Conservation (phyloP, 768 basidiomycete genomes). For the Kwoniella dejecticola region DNA sequence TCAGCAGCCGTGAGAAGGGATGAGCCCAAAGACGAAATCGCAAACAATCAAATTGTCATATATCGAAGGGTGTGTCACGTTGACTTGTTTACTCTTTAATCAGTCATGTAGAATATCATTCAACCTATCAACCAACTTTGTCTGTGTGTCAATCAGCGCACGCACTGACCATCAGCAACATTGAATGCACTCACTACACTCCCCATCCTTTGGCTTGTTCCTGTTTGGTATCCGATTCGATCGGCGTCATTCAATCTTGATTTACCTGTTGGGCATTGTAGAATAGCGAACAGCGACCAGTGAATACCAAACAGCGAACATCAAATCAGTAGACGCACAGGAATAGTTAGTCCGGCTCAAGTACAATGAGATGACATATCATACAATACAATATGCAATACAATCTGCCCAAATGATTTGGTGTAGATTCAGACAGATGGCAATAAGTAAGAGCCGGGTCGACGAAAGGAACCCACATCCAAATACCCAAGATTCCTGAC, state of each 20-base stretch:
- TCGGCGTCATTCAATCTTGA: background rate
- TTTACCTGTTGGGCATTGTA: too few relatives aligned
- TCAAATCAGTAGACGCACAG: too few relatives aligned
- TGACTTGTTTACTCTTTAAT: background rate
- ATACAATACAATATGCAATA: constrained; percentile 5
- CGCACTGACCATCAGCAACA: background rate
- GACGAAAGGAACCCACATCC: too few relatives aligned
- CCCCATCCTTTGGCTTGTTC: background rate
- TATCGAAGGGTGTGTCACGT: background rate
- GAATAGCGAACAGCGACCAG: too few relatives aligned
- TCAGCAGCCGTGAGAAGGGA: too few relatives aligned
- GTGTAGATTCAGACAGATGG: background rate
- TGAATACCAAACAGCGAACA: too few relatives aligned
- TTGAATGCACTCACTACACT: too few relatives aligned
- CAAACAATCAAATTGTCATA: background rate
- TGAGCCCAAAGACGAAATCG: too few relatives aligned
- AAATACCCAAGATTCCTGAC: constrained; percentile 4
- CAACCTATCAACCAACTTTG: constrained; percentile 14
- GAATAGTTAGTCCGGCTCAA: too few relatives aligned
- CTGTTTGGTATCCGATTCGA: background rate
- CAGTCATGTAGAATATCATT: constrained; percentile 23
- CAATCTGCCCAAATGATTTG: background rate
- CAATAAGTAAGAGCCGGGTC: too few relatives aligned
- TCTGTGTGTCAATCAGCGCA: background rate
- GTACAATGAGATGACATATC: background rate